phyloP scores from a whole-genome alignment of 768 basidiomycete species.

The Kwoniella newhampshirensis region DNA sequence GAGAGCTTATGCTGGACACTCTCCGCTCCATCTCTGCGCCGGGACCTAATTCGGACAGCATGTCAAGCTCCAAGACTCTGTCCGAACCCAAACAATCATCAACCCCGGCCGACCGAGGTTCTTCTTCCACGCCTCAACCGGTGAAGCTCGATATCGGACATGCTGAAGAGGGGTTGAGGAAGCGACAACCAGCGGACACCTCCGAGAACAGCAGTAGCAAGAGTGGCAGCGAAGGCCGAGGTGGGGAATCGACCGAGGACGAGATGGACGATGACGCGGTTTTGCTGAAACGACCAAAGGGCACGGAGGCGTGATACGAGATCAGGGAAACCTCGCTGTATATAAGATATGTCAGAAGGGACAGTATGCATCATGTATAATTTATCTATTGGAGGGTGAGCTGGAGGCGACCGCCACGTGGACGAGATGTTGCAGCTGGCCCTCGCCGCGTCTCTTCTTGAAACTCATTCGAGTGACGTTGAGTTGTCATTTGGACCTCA shows the following conservation, averaged over 20 bases:
- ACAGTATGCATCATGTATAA: slow-evolving; percentile 2
- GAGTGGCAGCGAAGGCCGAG: slow-evolving; percentile 8
- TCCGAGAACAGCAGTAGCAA: slow-evolving; percentile 1
- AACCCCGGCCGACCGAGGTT: not conserved
- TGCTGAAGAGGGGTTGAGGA: not conserved
- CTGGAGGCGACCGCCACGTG: too few relatives aligned
- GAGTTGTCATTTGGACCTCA: too few relatives aligned
- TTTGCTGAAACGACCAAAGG: slow-evolving; percentile 41
- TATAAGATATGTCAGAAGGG: too few relatives aligned
- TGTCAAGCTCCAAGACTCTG: not conserved
- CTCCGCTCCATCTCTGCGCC: slow-evolving; percentile 71
- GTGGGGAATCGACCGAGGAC: slow-evolving; percentile 42
- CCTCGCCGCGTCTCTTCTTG: too few relatives aligned
- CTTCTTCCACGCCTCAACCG: not conserved
- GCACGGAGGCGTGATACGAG: slow-evolving; percentile 3
- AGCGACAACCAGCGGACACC: not conserved
- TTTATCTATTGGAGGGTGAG: too few relatives aligned
- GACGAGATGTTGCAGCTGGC: too few relatives aligned
- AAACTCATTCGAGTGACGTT: too few relatives aligned
- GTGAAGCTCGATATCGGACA: slow-evolving; percentile 8
- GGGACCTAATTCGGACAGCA: slow-evolving; percentile 13
- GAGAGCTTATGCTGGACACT: slow-evolving; percentile 73
- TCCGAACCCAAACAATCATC: slow-evolving; percentile 2
- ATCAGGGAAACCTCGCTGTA: not conserved
- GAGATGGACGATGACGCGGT: slow-evolving; percentile 53